Conservation (phyloP, 1,139 yeast species). For the Sugiyamaella grinbergsii region DNA sequence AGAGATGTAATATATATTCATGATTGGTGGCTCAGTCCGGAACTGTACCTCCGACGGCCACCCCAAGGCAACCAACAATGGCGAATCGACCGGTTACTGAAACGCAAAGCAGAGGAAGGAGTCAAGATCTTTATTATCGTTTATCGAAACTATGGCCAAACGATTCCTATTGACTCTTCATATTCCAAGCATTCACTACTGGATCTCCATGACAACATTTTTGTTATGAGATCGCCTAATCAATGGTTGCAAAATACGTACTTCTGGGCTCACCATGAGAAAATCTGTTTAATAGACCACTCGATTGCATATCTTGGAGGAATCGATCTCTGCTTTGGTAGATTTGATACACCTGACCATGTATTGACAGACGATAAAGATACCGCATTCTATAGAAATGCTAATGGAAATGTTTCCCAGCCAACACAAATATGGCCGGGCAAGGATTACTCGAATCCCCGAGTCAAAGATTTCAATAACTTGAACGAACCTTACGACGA, state of each 20-base stretch:
- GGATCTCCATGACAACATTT: constrained; percentile 81
- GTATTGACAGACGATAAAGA: constrained; percentile 75
- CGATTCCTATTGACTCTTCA: constrained; percentile 89
- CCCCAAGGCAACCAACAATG: constrained; percentile 94
- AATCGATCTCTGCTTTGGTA: constrained; percentile 90
- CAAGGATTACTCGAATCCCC: constrained; percentile 94
- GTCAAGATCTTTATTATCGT: constrained; percentile 90
- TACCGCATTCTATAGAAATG: constrained; percentile 42
- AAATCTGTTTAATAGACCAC: constrained; percentile 82
- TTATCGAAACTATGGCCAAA: constrained; percentile 92
- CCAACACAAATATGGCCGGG: constrained; percentile 81
- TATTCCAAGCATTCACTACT: constrained; percentile 93
- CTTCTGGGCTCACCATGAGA: constrained; percentile 99
- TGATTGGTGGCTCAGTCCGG: constrained; percentile 99
- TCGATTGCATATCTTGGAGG: constrained; percentile 94
- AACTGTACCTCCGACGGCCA: constrained; percentile 87
- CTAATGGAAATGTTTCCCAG: background rate
- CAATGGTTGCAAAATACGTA: constrained; percentile 90
- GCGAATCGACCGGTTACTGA: constrained; percentile 85
- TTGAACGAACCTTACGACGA: constrained; percentile 87
- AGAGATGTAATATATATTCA: constrained; percentile 91
- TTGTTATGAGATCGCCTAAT: constrained; percentile 91
- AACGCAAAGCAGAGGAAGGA: constrained; percentile 90
- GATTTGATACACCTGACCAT: constrained; percentile 97
- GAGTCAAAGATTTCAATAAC: constrained; percentile 81